phyloP scores from a whole-genome alignment of 371 early-diverging fungal genomes.

The Thermomucor indicae-seudaticae region DNA sequence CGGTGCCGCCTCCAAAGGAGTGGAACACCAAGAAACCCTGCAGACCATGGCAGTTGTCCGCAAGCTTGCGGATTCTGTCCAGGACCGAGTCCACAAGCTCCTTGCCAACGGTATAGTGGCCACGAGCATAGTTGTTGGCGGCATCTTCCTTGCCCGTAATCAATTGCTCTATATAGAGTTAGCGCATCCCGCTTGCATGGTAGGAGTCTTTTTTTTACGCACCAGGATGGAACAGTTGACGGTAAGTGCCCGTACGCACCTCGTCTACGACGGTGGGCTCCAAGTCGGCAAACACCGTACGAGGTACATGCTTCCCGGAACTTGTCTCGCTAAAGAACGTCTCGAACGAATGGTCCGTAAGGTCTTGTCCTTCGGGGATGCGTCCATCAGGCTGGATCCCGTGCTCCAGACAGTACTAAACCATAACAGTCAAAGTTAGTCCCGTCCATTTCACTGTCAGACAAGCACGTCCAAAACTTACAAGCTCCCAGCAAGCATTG shows the following conservation, averaged over 20 bases:
- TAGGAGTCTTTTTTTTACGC: conserved; percentile 62
- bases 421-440: not conserved
- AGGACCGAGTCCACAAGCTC: conserved; percentile 95
- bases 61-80: conserved; percentile 96
- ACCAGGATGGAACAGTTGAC: conserved; percentile 92
- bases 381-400: conserved; percentile 90
- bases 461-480: not conserved
- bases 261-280: conserved; percentile 92
- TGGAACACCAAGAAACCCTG: conserved; percentile 98
- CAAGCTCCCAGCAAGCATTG: conserved; percentile 98
- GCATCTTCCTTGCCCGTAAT: conserved; percentile 99
- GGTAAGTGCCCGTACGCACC: conserved; percentile 85
- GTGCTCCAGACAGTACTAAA: conserved; percentile 90
- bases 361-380: conserved; percentile 53
- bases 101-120: conserved; percentile 99
- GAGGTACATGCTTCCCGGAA: conserved; percentile 96
- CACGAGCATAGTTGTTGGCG: conserved; percentile 99
- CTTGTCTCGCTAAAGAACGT: conserved; percentile 96
- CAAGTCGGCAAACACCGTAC: conserved; percentile 92
- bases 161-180: conserved; percentile 82
- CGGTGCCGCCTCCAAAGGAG: conserved; percentile 99
- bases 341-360: conserved; percentile 22
- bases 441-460: not conserved
- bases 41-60: conserved; percentile 97
- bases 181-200: conserved; percentile 13